phyloP scores from a whole-genome alignment of 139 green algal genomes.

The Picochlorum costavermella region DNA sequence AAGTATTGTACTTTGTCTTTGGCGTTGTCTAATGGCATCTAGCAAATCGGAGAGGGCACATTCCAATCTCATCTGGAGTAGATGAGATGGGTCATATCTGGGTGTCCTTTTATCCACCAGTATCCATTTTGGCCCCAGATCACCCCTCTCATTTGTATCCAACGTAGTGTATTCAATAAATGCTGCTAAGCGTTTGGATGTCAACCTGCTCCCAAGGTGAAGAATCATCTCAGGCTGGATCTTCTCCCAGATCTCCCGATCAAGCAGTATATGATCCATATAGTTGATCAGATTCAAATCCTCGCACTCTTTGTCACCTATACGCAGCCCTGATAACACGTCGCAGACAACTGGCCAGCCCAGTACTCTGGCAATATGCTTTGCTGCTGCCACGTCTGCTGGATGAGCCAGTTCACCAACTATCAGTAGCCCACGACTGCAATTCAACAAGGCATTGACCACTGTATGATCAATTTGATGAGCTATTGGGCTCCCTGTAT shows the following conservation, averaged over 20 bases:
- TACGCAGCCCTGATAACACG: conserved; percentile 64
- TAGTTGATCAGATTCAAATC: conserved; percentile 43
- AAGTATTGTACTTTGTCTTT: conserved; percentile 1
- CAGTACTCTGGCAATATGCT: conserved; percentile 41
- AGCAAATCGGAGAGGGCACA: too few relatives aligned
- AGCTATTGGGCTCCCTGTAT: neutral
- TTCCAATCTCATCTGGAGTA: conserved; percentile 5
- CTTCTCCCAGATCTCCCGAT: conserved; percentile 29
- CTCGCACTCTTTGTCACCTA: conserved; percentile 24
- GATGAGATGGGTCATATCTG: conserved; percentile 71
- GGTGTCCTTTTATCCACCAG: conserved; percentile 29
- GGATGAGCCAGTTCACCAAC: conserved; percentile 53
- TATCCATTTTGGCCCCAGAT: conserved; percentile 26
- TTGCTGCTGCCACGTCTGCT: conserved; percentile 47
- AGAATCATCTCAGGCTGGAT: conserved; percentile 72
- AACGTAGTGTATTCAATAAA: conserved; percentile 70
- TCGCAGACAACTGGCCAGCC: conserved; percentile 84
- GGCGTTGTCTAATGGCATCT: neutral
- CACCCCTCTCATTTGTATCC: neutral
- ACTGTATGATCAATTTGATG: neutral
- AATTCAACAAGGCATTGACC: neutral
- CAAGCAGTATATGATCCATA: conserved; percentile 72
- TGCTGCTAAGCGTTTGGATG: conserved; percentile 72
- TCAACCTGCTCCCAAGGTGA: conserved; percentile 71
- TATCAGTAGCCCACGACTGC: conserved; percentile 58